Base-by-base conservation (phyloP, 1,284 basidiomycete species). In the Apiotrichum gamsii region DNA sequence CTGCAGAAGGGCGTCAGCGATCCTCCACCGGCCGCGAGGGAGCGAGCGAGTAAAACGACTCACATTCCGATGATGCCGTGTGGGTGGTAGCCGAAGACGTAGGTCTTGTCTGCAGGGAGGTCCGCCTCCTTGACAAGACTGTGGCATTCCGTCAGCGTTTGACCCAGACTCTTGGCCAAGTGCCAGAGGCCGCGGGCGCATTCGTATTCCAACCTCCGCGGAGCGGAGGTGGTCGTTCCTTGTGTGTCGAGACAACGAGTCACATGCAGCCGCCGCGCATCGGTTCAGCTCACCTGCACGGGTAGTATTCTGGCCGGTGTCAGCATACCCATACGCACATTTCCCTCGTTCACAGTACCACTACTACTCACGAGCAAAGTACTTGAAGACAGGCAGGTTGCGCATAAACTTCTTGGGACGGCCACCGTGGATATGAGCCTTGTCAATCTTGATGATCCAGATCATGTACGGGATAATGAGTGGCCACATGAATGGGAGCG, bases 51-150 rank as follows among this genome's bases (percentile, higher is more conserved):
- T 6, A 24, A 15, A 36, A 11, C 24, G 87, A 67, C 94, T 93
- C 60, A 93, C 88, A 93, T 91, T 60, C 90, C 88, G 67, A 94
- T 93, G 61, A 93, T 91, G 24, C 90, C 91, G 71, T 96, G 91
- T 15, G 91, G 91, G 72, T 96, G 91, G 72, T 95, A 95, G 15
- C 90, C 95, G 74, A 99, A 98, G 19, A 98, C 79, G 74, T 98
- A 98, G 23, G 87, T 84, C 51, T 90, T 76, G 69, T 95, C 88
- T 13, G 90, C 75, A 2, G 93, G 90, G 30, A 99, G 78, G 57
- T 96, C 89, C 52, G 81, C 82, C 74, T 87, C 86, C 86, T 65
- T 63, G 38, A 69, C 65, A 46, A 64, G 64, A 51, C 63, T 52
- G 47, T 13, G 16, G 34, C 31, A n/a, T n/a, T n/a, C n/a, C n/a